phyloP scores from a whole-genome alignment of 441 rosid species.

The Populus hybrid region DNA sequence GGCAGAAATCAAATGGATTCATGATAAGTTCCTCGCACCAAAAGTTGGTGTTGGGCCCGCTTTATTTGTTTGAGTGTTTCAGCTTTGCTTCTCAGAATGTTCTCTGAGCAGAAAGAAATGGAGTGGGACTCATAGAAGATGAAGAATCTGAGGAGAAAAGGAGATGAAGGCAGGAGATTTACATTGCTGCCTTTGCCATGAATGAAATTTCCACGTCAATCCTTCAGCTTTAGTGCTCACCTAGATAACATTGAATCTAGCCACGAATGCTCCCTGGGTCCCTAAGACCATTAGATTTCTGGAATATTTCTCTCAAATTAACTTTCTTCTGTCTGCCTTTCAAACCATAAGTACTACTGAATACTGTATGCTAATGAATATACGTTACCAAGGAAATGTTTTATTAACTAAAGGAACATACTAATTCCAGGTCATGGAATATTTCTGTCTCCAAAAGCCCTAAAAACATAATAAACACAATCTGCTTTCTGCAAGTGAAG shows the following conservation, averaged over 20 bases:
- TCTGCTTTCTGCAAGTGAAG: no score
- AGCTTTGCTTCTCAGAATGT: slow-evolving; percentile 11
- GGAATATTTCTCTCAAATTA: background rate
- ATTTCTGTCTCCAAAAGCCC: background rate
- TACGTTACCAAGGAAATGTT: background rate
- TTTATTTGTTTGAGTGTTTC: background rate
- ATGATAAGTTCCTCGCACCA: no score
- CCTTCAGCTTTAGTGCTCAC: slow-evolving; percentile 11
- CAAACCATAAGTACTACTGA: background rate
- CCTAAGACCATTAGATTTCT: slow-evolving; percentile 5
- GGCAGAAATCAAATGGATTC: background rate
- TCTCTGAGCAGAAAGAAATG: slow-evolving; percentile 2
- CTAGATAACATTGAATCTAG: background rate
- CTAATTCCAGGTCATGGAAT: background rate
- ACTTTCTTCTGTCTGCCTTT: background rate
- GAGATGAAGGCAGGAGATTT: slow-evolving; percentile 11
- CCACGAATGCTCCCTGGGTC: slow-evolving; percentile 10
- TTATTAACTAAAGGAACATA: background rate
- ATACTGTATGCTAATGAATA: background rate
- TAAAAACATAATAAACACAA: no score
- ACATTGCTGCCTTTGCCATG: slow-evolving; percentile 12
- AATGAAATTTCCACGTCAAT: slow-evolving; percentile 20
- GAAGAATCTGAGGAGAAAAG: slow-evolving; percentile 16
- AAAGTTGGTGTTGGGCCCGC: background rate
- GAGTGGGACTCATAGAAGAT: background rate